Evolutionary conservation across 371 early-diverging fungal genomes (phyloP), one percentile per base, ranked within the genome.

Genomic region (Apophysomyces sp.): DNA sequence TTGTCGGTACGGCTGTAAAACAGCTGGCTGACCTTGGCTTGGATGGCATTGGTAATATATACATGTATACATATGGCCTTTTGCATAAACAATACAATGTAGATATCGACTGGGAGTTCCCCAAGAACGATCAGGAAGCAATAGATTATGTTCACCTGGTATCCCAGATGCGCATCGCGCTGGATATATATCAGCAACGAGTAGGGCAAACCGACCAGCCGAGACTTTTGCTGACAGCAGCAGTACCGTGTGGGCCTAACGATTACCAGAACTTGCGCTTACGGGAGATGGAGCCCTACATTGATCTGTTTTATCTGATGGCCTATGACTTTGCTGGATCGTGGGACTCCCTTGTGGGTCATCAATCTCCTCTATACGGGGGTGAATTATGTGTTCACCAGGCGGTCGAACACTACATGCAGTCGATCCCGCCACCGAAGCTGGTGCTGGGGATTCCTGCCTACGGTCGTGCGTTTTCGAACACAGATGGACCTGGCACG

Each of bases 71-170:
- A n/a, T n/a, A n/a, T n/a, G n/a, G n/a, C n/a, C n/a, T n/a, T n/a
- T n/a, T n/a, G n/a, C n/a, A n/a, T n/a, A n/a, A n/a, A n/a, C n/a
- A n/a, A n/a, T n/a, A n/a, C n/a, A n/a, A n/a, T n/a, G n/a, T 81
- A 55, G 86, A 86, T 60, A 86, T 92, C 57, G 93, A 94, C 71
- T 94, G 94, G 96, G 96, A 96, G 67, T 93, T 92, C 52, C 95
- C 95, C 4, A 76, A 79, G 53, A 78, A 83, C 27, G 72, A 80
- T 0, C 74, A 85, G 12, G 96, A 97, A 62, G 91, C 88, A 1
- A 66, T 67, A 26, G 87, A 92, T 69, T 96, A 90, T 73, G 88
- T 90, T n/a, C 70, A 71, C n/a, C 76, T 97, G 36, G 68, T 96
- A 37, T 76, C 76, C 32, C 85, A 89, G 40, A 73, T 96, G 27